A percentile compares a stretch with the other conserved stretches of the same genome.
Evolutionary conservation across 495 filamentous ascomycete genomes (phyloP).

Genomic region (Tuber borchii): DNA sequence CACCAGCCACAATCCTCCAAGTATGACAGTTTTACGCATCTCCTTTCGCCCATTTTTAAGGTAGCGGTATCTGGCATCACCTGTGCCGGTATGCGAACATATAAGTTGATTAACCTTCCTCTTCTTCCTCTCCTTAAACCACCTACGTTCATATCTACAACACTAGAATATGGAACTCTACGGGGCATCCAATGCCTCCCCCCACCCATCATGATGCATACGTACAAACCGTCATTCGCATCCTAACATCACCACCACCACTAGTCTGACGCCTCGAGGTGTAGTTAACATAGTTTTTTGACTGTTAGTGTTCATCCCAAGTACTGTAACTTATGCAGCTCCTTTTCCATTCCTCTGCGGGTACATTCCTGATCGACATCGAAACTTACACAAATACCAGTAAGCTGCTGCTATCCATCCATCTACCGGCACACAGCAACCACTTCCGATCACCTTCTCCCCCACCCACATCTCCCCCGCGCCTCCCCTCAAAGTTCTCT

Average conservation of each 20-base stretch:
- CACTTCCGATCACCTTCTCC: background rate
- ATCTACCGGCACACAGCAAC: background rate
- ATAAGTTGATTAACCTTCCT: background rate
- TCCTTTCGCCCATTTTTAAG: background rate
- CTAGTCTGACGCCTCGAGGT: background rate
- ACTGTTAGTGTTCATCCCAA: background rate
- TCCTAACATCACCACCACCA: background rate
- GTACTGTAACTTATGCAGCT: background rate
- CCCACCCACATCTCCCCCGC: background rate
- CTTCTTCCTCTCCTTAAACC: background rate
- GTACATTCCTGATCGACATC: background rate
- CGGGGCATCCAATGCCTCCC: background rate
- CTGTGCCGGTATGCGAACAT: background rate
- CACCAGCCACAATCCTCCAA: background rate
- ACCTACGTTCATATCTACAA: background rate
- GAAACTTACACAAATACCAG: background rate
- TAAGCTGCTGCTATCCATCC: background rate
- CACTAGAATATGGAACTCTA: background rate
- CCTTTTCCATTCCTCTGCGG: background rate
- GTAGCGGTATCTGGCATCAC: background rate
- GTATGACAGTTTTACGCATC: background rate
- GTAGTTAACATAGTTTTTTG: background rate
- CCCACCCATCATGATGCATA: background rate
- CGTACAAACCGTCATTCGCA: background rate
- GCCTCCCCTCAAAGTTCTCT: background rate